Evolutionary conservation across 2,329 filamentous ascomycete genomes (phyloP), one percentile per base, ranked within the genome.

Genomic region (Colletotrichum destructivum): DNA sequence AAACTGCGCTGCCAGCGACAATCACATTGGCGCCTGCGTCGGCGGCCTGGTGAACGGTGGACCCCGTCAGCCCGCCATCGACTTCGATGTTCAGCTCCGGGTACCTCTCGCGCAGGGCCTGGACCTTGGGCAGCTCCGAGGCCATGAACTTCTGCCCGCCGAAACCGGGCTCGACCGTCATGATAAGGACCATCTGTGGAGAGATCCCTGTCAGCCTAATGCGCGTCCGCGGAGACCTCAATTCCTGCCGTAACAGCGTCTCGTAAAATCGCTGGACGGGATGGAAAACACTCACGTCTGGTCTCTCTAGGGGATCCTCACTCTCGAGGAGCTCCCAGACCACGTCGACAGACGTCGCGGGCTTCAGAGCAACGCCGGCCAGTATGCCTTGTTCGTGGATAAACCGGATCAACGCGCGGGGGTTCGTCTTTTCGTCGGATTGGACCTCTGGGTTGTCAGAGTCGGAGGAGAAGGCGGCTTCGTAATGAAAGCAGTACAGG

Each of bases 401-500:
- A 81, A 96, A 98, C 76, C 90, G 89, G 77, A 98, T 94, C 77
- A 99, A 85, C 76, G 96, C 94, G 78, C 91, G 92, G 6, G 96
- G 96, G 78, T 84, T 95, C 2, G 96, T 98, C 81, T 91, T 92
- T 72, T 86, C 82, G 66, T 93, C 92, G 16, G 90, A 90, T 65
- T 85, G 88, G 67, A 88, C 89, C 76, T 93, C 90, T 59, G 96
- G 95, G 66, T 88, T 90, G 79, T 95, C 94, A 78, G 95, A 95
- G 46, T 93, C 94, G 54, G 93, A 94, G 62, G 94, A 97, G 76
- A 96, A 89, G 74, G 96, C 96, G 35, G 96, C 96, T 85, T 99
- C 96, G 84, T 98, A 98, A 87, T 99, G 96, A 88, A 99, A 99
- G 88, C 96, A 98, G 87, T 99, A 99, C n/a, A 99, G 88, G 82